Conservation (phyloP, 495 filamentous ascomycete species). For the Tuber brumale region DNA sequence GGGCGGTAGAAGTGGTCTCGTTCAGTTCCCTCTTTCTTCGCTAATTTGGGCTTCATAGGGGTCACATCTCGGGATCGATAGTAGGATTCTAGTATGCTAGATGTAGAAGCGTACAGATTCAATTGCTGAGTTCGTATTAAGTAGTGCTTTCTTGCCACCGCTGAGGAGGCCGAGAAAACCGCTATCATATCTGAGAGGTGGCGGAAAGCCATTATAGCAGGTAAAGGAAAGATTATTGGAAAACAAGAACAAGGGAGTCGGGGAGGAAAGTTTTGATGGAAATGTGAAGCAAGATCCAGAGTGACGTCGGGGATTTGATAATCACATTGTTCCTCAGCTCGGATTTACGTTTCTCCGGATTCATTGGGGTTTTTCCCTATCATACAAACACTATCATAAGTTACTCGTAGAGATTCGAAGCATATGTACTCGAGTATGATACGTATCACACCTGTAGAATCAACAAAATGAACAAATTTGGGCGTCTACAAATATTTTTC, state of each 20-base stretch:
- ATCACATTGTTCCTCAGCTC: not conserved
- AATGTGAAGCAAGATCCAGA: not conserved
- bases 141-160: slow-evolving; percentile 72
- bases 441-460: too few relatives aligned
- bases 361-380: not conserved
- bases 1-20: slow-evolving; percentile 49
- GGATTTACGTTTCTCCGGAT: not conserved
- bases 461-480: not conserved
- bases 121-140: slow-evolving; percentile 69
- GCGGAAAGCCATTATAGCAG: slow-evolving; percentile 55
- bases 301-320: not conserved
- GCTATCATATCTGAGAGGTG: slow-evolving; percentile 72
- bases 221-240: not conserved
- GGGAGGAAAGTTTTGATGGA: not conserved
- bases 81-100: slow-evolving; percentile 60
- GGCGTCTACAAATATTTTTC: not conserved
- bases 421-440: not conserved
- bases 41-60: slow-evolving; percentile 11
- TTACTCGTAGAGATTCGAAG: not conserved
- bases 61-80: slow-evolving; percentile 24
- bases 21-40: slow-evolving; percentile 41
- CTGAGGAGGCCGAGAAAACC: slow-evolving; percentile 67
- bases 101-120: slow-evolving; percentile 69
- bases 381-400: not conserved
- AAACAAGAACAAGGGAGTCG: not conserved